A percentile compares a stretch with the other conserved stretches of the same genome.
phyloP scores from a whole-genome alignment of 2,329 filamentous ascomycete species.

The Fusarium nematophilum region DNA sequence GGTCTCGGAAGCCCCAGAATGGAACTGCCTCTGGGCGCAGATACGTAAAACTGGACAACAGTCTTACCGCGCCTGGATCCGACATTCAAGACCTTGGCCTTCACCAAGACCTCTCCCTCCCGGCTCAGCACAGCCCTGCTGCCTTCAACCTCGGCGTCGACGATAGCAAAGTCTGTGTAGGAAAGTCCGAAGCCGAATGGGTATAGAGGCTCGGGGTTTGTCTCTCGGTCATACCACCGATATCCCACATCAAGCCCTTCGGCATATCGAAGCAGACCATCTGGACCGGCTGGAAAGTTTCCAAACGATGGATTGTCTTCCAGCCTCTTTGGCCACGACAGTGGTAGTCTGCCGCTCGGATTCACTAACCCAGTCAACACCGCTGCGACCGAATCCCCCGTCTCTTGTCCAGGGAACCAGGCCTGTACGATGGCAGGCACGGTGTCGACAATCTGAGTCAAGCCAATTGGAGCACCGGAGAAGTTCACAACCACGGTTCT shows the following conservation, averaged over 20 bases:
- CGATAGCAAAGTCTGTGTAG: constrained; percentile 14
- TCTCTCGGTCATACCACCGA: constrained; percentile 16
- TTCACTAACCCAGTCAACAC: constrained; percentile 71
- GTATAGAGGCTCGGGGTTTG: constrained; percentile 14
- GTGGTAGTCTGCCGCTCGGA: constrained; percentile 49
- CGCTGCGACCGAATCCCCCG: constrained; percentile 73
- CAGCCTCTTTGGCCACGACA: constrained; percentile 14
- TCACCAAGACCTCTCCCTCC: too few species aligned
- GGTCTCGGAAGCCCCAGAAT: too few species aligned
- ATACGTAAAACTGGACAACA: too few species aligned
- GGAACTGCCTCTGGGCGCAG: too few species aligned
- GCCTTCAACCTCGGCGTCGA: neutral
- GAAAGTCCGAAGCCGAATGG: constrained; percentile 22
- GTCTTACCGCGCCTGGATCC: too few species aligned
- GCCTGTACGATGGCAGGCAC: constrained; percentile 69
- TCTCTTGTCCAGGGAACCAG: constrained; percentile 76
- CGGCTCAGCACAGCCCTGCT: too few species aligned
- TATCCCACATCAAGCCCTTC: constrained; percentile 23
- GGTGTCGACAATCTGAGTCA: constrained; percentile 62
- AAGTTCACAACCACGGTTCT: constrained; percentile 71
- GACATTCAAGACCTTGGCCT: too few species aligned
- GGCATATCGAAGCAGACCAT: constrained; percentile 6
- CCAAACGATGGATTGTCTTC: constrained; percentile 8
- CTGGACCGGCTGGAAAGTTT: constrained; percentile 3
- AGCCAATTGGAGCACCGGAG: constrained; percentile 67